Evolutionary conservation across 306 rosid species (phyloP).

Genomic region (Corylus americana): DNA sequence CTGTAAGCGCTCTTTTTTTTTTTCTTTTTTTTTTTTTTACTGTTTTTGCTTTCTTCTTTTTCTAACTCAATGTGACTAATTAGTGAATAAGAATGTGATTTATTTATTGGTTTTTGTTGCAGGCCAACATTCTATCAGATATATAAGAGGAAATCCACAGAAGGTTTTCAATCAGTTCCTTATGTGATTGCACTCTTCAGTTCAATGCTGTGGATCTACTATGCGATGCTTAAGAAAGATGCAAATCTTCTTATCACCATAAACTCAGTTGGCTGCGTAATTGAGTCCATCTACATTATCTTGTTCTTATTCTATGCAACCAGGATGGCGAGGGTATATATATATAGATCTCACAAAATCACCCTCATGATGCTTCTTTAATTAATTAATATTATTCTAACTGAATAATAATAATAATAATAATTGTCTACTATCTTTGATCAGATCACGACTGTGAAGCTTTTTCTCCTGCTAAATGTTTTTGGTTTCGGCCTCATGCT

Average conservation of each 20-base stretch:
- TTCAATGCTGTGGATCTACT: slow-evolving; percentile 89
- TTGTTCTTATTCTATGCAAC: slow-evolving; percentile 68
- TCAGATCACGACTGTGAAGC: slow-evolving; percentile 61
- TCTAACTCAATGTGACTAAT: background rate
- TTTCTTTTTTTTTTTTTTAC: background rate
- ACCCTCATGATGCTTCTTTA: background rate
- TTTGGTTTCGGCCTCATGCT: slow-evolving; percentile 78
- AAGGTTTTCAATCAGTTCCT: slow-evolving; percentile 79
- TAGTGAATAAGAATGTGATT: background rate
- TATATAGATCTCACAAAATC: background rate
- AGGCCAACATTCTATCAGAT: slow-evolving; percentile 87
- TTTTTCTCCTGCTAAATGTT: slow-evolving; percentile 62
- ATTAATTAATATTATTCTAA: background rate
- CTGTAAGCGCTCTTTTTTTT: slow-evolving; percentile 47
- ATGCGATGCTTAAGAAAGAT: slow-evolving; percentile 64
- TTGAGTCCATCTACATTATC: slow-evolving; percentile 58
- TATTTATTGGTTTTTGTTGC: background rate
- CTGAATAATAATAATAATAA: background rate
- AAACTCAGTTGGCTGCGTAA: slow-evolving; percentile 75
- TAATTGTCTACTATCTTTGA: no score
- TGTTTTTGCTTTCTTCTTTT: background rate
- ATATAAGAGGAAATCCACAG: slow-evolving; percentile 76
- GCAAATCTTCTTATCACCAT: slow-evolving; percentile 78
- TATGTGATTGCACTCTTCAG: slow-evolving; percentile 85
- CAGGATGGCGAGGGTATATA: slow-evolving; percentile 59